Evolutionary conservation across 2,329 filamentous ascomycete genomes (phyloP).

Genomic region (Trichoderma citrinoviride): DNA sequence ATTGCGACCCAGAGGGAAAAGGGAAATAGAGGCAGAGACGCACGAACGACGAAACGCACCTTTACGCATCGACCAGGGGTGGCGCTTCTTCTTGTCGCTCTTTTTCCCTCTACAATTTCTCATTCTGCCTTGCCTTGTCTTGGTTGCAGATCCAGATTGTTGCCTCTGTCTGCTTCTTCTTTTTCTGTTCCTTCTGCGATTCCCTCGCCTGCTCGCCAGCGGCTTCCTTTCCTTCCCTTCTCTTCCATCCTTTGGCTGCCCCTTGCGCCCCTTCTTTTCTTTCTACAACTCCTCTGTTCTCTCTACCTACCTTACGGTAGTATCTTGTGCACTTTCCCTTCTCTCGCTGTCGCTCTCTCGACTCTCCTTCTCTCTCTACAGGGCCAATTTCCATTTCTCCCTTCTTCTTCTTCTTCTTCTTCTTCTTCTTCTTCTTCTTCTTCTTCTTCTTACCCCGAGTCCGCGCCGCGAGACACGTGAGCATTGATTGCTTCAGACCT

Average conservation of each 20-base stretch:
- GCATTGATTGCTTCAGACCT: conserved; percentile 14
- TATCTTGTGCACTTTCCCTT: not conserved
- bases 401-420: conserved; percentile 22
- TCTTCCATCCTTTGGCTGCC: conserved; percentile 6
- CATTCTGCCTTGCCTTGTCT: not conserved
- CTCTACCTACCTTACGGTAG: too few species aligned
- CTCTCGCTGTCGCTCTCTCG: conserved; percentile 5
- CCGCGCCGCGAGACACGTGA: conserved; percentile 20
- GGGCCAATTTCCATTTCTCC: not conserved
- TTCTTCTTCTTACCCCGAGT: conserved; percentile 24
- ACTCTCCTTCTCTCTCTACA: not conserved
- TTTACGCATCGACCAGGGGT: not conserved
- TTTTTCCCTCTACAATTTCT: not conserved
- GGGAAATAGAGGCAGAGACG: not conserved
- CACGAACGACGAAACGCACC: not conserved
- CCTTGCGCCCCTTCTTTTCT: conserved; percentile 12
- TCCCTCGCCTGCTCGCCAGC: not conserved
- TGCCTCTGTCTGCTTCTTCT: not conserved
- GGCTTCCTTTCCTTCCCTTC: conserved; percentile 4
- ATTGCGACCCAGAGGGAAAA: not conserved
- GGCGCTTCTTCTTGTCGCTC: not conserved
- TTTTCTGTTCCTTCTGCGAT: not conserved
- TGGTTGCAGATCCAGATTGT: not conserved
- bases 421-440: not conserved
- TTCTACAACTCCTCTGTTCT: too few species aligned